These are phyloP conservation scores for Suillus brevipes DNA, from an alignment of 768 basidiomycete species.

Conservation along the genomic window DNA sequence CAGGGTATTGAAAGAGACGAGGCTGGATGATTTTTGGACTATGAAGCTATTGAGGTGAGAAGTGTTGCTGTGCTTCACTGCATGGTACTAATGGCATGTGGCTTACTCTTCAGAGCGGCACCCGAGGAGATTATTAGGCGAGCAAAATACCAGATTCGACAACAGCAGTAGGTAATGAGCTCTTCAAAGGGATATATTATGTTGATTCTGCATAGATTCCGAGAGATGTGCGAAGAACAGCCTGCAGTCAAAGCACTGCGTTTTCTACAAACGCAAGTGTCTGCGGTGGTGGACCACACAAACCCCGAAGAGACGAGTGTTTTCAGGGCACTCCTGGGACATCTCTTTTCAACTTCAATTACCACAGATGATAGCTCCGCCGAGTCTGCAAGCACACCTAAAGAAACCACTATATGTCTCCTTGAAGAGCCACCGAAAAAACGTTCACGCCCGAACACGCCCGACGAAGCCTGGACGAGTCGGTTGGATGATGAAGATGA, in stretches of 20 bases:
- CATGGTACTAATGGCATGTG: background rate
- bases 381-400: background rate
- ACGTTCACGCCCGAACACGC: slow-evolving; percentile 44
- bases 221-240: slow-evolving; percentile 74
- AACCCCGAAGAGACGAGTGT: slow-evolving; percentile 58
- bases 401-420: background rate
- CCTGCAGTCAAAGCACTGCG: slow-evolving; percentile 60
- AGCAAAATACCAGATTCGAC: slow-evolving; percentile 62
- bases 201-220: slow-evolving; percentile 50
- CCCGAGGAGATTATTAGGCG: slow-evolving; percentile 63
- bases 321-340: slow-evolving; percentile 66
- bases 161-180: slow-evolving; percentile 60
- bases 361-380: background rate
- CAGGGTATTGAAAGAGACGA: slow-evolving; percentile 35
- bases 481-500: slow-evolving; percentile 34
- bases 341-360: slow-evolving; percentile 49
- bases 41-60: slow-evolving; percentile 66
- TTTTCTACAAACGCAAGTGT: slow-evolving; percentile 72
- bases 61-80: background rate
- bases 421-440: slow-evolving; percentile 41
- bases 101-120: slow-evolving; percentile 45
- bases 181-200: background rate
- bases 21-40: slow-evolving; percentile 79
- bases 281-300: slow-evolving; percentile 68
- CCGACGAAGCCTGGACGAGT: slow-evolving; percentile 44